Evolutionary conservation across 306 rosid species (phyloP), one percentile per base, ranked within the genome.

Genomic region (Vigna unguiculata): DNA sequence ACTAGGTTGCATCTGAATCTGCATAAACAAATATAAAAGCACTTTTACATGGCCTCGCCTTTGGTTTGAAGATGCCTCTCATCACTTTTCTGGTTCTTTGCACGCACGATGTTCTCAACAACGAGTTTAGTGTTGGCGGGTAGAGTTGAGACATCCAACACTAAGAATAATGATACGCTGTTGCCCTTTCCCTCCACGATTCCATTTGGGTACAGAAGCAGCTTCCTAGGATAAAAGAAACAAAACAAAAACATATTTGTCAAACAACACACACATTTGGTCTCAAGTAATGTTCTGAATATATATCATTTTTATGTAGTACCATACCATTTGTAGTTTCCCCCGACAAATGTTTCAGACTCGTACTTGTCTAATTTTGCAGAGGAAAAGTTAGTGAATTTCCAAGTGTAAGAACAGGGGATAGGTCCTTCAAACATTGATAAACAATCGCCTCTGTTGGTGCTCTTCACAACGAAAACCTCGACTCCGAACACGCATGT

Each of bases 301-400:
- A n/a, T n/a, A n/a, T n/a, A n/a, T n/a, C n/a, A n/a, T n/a, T n/a
- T 38, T 38, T 32, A 0, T 32, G 6, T 32, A 32, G 36, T 32
- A 83, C 88, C 88, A 85, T 32, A 83, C 88, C 88, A 85, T 82
- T 32, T 74, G 30, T 85, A 78, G 64, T 81, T 64, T 48, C 85
- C 86, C 34, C 52, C 69, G 2, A 41, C 21, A 65, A 85, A 85
- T 0, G 78, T 25, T 43, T 48, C 47, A 19, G 84, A 78, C 22
- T 81, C 76, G 0, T 78, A 64, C 25, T n/a, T 4, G 4, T 70
- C 55, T 6, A 7, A 64, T 40, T 9, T 16, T 36, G 34, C 52
- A 0, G 0, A 2, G 9, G 83, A 78, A 63, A 74, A 81, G 12
- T 63, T 24, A 70, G 3, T 15, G 36, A 78, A 54, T 45, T 69